phyloP scores from a whole-genome alignment of 225 moss, liverwort and hornwort species.

The Lunularia cruciata region DNA sequence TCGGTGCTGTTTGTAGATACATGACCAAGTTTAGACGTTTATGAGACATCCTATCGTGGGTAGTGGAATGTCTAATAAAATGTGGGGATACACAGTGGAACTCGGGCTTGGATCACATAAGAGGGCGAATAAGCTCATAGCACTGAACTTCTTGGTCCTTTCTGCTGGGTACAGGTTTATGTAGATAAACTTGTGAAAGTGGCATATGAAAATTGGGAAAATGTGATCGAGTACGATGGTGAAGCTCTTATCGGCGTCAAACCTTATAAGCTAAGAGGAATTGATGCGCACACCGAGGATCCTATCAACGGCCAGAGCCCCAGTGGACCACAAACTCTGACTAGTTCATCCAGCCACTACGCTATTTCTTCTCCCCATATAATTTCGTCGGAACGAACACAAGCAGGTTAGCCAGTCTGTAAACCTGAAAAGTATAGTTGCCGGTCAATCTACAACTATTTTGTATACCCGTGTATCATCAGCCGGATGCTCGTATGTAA shows the following conservation, averaged over 20 bases:
- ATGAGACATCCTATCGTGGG: no score
- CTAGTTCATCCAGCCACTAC: slow-evolving; percentile 26
- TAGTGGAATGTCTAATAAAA: no score
- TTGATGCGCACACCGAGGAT: slow-evolving; percentile 42
- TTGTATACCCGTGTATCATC: no score
- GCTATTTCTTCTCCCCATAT: neutral
- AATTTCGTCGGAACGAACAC: slow-evolving; percentile 15
- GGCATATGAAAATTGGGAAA: slow-evolving; percentile 47
- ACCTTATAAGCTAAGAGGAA: slow-evolving; percentile 33
- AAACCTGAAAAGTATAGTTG: neutral
- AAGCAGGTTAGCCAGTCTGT: slow-evolving; percentile 15
- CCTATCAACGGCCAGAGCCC: slow-evolving; percentile 26
- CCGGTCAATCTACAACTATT: no score
- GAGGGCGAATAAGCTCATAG: no score
- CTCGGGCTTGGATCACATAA: no score
- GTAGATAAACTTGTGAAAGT: slow-evolving; percentile 49
- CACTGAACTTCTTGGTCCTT: no score
- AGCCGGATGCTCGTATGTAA: no score
- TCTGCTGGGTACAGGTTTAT: slow-evolving; percentile 38
- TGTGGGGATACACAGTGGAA: no score
- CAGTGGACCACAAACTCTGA: slow-evolving; percentile 7
- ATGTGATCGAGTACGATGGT: slow-evolving; percentile 44
- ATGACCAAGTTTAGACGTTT: no score
- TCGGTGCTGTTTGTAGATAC: no score
- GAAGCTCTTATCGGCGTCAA: slow-evolving; percentile 40